Base-by-base conservation (phyloP, 805 yeast species). In the Monosporozyma aerobia region DNA sequence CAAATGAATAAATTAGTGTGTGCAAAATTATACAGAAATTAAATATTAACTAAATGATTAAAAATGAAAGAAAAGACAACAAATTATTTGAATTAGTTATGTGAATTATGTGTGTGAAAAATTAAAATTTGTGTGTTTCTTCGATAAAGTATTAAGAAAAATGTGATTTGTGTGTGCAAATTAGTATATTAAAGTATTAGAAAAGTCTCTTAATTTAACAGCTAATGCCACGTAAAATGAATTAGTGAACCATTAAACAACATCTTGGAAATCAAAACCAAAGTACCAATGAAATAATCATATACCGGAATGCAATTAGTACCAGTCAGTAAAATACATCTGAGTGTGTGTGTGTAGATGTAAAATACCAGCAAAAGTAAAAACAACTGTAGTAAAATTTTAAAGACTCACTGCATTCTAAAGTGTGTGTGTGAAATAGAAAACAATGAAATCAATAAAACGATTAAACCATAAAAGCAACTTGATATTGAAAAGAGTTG, bases 1-100 rank as follows among this genome's bases (percentile, higher is more conserved):
- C 44, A 48, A 56, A 53, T 53, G 58, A 56, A 56, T 56, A 51
- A 56, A 56, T 55, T 56, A 56, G 49, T 52, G 55, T 55, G 55
- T 51, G 57, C 48, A 54, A 53, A 53, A 47, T 54, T 54, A 54
- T 54, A 54, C 53, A 51, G 53, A 43, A 51, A 55, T 55, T 56
- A 56, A 52, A 56, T 51, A 56, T 53, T 55, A 53, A 55, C 45
- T 49, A 43, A 51, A 51, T 55, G 47, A 50, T 55, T 47, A 49
- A 51, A 43, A 50, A 35, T 44, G 53, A 50, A 48, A 44, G 41
- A 51, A 50, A 43, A 43, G 25, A 43, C 45, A 23, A 23, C 45
- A 43, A 43, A 43, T 43, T 43, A 43, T 43, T 43, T 5, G 45
- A 43, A 43, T 43, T 43, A 43, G 45, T 43, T 43, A 23, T 23